Evolutionary conservation across 805 yeast species (phyloP).

Genomic region (Ogataea glucozyma): DNA sequence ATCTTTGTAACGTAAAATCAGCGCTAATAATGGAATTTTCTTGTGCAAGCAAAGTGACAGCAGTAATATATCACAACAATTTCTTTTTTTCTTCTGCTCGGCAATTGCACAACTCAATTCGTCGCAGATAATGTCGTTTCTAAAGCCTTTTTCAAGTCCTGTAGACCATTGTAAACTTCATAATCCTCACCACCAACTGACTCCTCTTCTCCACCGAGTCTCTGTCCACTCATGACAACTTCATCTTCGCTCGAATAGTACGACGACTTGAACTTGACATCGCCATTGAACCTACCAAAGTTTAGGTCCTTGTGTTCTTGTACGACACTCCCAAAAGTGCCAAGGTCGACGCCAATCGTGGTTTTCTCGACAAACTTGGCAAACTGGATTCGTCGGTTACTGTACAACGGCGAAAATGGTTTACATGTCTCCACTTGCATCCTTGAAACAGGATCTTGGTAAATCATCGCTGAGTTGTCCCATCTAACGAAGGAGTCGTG

Average conservation of each 20-base stretch:
- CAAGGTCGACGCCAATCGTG: slow-evolving; percentile 11
- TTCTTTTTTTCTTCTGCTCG: too few species aligned
- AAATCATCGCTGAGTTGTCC: not conserved
- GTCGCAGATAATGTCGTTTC: slow-evolving; percentile 7
- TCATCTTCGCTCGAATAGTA: slow-evolving; percentile 2
- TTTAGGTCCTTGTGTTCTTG: slow-evolving; percentile 16
- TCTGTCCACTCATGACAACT: not conserved
- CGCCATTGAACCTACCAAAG: slow-evolving; percentile 22
- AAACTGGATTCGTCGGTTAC: slow-evolving; percentile 28
- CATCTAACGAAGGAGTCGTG: not conserved
- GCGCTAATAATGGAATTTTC: not conserved
- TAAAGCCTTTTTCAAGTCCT: slow-evolving; percentile 10
- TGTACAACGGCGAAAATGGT: slow-evolving; percentile 31
- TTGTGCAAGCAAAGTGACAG: not conserved
- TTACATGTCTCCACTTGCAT: slow-evolving; percentile 59
- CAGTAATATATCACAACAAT: not conserved
- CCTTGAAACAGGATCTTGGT: slow-evolving; percentile 43
- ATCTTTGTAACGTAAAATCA: too few species aligned
- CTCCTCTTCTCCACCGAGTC: not conserved
- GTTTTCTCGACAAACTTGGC: slow-evolving; percentile 13
- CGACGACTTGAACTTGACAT: slow-evolving; percentile 17
- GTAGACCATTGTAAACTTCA: slow-evolving; percentile 6
- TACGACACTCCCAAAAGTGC: slow-evolving; percentile 18
- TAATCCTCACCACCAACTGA: not conserved
- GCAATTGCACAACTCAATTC: not conserved